Evolutionary conservation across 2,329 filamentous ascomycete species (phyloP), one percentile per base, ranked within the genome.

Genomic region (Arthrobotrys entomopaga): DNA sequence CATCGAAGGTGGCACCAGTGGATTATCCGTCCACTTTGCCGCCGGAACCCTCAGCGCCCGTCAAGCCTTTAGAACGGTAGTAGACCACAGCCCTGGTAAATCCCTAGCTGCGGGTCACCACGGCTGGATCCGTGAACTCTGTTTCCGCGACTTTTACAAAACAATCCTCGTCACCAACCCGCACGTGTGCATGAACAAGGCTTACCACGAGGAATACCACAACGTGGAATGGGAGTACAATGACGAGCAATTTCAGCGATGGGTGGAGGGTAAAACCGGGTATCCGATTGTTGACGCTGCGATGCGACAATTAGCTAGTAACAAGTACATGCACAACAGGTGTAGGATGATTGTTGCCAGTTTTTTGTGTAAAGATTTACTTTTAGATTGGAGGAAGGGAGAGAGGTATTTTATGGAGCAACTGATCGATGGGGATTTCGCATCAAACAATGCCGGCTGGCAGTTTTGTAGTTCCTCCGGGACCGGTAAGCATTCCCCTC

Each of bases 151-250:
- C 79, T 96, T 96, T 79, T 96, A 96, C 82, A 92, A 89, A 79
- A 91, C 95, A 80, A 91, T 97, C 2, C 82, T 97, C 3, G 91
- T 89, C 0, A 84, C 93, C 73, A 96, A 92, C 91, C 93, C 93
- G 0, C 93, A 93, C 78, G 84, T 93, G 5, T 81, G 87, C 79
- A 91, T 91, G 89, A 87, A 88, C 81, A 90, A 91, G 77, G 88
- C 89, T 1, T 91, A 90, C 84, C 96, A 97, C 79, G 90, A 90
- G 40, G 91, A 93, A 78, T 95, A 92, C 81, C 88, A 90, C 50
- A 89, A 93, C 77, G 89, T 97, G 54, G 53, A 2, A 57, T 97
- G 93, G 93, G 91, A 92, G 59, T 92, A 93, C 80, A 84, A 93
- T 78, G 78, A 83, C 8, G 84, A 86, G 0, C 84, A 89, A 19